Percentiles rank a stretch among this genome's conserved stretches.
These are phyloP conservation scores for Chaetomium strumarium DNA, from an alignment of 2,329 filamentous ascomycete species.

Conservation along the genomic window DNA sequence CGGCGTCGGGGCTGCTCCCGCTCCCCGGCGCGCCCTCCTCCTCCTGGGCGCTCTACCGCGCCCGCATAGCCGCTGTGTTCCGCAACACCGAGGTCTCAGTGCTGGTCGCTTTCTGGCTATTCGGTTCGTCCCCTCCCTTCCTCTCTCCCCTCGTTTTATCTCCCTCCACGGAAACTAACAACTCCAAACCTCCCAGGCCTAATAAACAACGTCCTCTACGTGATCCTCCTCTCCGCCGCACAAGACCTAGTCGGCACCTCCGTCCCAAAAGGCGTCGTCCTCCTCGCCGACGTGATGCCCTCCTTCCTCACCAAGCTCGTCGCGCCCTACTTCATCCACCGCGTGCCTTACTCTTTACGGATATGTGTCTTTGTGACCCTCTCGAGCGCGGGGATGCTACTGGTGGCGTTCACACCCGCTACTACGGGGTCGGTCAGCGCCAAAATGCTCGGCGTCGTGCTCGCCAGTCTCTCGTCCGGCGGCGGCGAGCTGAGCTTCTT, in stretches of 20 bases:
- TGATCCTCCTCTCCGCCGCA: slow-evolving; percentile 90
- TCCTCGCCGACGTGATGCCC: slow-evolving; percentile 87
- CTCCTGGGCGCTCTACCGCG: slow-evolving; percentile 68
- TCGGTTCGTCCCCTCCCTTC: slow-evolving; percentile 56
- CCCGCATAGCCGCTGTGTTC: slow-evolving; percentile 58
- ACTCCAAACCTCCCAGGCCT: slow-evolving; percentile 51
- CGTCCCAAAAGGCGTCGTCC: slow-evolving; percentile 85
- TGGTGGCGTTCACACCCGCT: slow-evolving; percentile 73
- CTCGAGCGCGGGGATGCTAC: slow-evolving; percentile 80
- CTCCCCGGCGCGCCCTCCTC: slow-evolving; percentile 54
- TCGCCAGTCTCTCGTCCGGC: slow-evolving; percentile 74
- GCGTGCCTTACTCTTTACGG: slow-evolving; percentile 71
- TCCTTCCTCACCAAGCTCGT: slow-evolving; percentile 83
- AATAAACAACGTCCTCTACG: slow-evolving; percentile 97
- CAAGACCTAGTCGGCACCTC: slow-evolving; percentile 86
- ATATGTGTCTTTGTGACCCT: slow-evolving; percentile 68
- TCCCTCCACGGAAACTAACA: background rate
- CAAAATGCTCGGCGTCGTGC: slow-evolving; percentile 76
- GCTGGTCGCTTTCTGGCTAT: slow-evolving; percentile 82
- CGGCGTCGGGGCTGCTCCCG: slow-evolving; percentile 40
- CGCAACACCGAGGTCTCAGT: slow-evolving; percentile 65
- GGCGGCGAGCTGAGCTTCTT: slow-evolving; percentile 88
- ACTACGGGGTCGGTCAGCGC: slow-evolving; percentile 54
- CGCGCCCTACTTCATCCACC: slow-evolving; percentile 90
- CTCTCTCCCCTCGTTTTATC: background rate